Evolutionary conservation across 345 rosid species (phyloP), one percentile per base, ranked within the genome.

Genomic region (Salix koriyanagi): DNA sequence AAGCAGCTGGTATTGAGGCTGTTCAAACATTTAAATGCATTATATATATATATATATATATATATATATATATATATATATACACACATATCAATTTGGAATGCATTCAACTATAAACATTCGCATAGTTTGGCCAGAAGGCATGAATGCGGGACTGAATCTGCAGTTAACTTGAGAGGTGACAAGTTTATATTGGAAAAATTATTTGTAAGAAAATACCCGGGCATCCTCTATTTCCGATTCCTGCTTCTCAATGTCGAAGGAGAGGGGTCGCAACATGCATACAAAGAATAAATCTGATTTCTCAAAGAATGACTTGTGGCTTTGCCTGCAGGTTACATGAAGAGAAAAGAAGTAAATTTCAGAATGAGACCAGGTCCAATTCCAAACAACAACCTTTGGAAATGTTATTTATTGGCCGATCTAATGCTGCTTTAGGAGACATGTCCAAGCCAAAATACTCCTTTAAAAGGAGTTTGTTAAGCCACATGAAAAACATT

Each of bases 241-340:
- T 70, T 91, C 91, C 78, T 93, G 98, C 83, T 75, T 83, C 84
- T 78, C 82, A 76, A 93, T 84, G 48, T 91, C 90, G 36, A 78
- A 86, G 54, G 98, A 90, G 73, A 88, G 79, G 37, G 98, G 99
- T 65, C 84, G 88, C 72, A 93, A 52, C 84, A 90, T 79, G 90
- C 99, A 96, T 67, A 93, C 48, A 25, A 93, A 96, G 86, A 89
- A 89, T 80, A 96, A 52, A 85, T 91, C 93, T 9, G 97, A 91
- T 79, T 96, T 96, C 46, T 65, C 89, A 71, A 96, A 91, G 86
- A 89, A 93, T 21, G 82, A 69, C 67, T 79, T 83, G 90, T 96
- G 99, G 79, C 85, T 84, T 79, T 96, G 93, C 83, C 97, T 95
- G 89, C 32, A 66, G 68, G 80, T 52, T 14, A 28, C 30, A 28